These are phyloP conservation scores for Ustilago xerochloae DNA, from an alignment of 1,284 basidiomycete species.

Conservation along the genomic window DNA sequence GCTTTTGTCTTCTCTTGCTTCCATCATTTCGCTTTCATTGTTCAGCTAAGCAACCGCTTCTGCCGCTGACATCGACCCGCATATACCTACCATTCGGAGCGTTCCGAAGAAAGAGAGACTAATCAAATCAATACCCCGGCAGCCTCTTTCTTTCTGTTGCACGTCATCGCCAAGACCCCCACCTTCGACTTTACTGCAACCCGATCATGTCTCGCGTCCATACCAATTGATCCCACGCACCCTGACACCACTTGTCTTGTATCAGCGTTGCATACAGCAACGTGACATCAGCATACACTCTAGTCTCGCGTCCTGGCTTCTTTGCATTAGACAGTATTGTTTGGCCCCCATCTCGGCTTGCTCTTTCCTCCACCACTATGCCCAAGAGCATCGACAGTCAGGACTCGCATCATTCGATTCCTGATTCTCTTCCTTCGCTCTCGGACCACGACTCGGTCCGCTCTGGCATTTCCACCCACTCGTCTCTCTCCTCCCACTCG, in stretches of 20 bases:
- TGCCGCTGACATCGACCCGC: not conserved
- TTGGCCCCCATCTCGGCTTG: not conserved
- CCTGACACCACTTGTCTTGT: not conserved
- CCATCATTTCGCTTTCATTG: not conserved
- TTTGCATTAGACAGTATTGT: too few species aligned
- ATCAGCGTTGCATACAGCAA: not conserved
- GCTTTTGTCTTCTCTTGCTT: not conserved
- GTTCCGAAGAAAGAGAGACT: too few species aligned
- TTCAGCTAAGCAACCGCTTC: not conserved
- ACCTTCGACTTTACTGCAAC: not conserved
- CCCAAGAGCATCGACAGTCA: constrained; percentile 23
- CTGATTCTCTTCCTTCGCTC: constrained; percentile 27
- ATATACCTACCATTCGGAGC: not conserved
- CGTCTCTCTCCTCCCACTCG: constrained; percentile 7
- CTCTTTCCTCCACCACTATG: constrained; percentile 11
- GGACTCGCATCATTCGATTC: constrained; percentile 21
- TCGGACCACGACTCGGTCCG: constrained; percentile 17
- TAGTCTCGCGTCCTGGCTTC: not conserved
- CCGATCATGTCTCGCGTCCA: constrained; percentile 1
- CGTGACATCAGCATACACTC: constrained; percentile 1
- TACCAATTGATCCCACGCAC: constrained; percentile 2
- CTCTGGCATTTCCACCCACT: constrained; percentile 19
- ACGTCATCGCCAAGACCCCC: not conserved
- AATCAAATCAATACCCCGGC: too few species aligned
- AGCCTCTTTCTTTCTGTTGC: not conserved